A percentile compares a stretch with the other conserved stretches of the same genome.
These are phyloP conservation scores for Aspergillus pseudoviridinutans DNA, from an alignment of 2,329 filamentous ascomycete species.

Conservation along the genomic window DNA sequence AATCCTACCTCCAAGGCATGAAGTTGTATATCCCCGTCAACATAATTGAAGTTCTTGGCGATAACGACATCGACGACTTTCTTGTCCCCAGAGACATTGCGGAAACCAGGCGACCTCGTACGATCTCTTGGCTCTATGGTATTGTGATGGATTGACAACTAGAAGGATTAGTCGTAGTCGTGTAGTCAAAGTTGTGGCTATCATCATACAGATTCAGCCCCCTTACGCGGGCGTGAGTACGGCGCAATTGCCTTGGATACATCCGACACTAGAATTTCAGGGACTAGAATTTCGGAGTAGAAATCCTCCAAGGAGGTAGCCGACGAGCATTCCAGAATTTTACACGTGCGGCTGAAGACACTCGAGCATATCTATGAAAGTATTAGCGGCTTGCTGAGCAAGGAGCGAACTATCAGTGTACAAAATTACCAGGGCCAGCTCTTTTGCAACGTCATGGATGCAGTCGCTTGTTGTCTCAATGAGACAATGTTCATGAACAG, in stretches of 20 bases:
- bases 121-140: slow-evolving; percentile 15
- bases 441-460: slow-evolving; percentile 66
- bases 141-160: slow-evolving; percentile 1
- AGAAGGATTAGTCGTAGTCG: background rate
- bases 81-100: slow-evolving; percentile 44
- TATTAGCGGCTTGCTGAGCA: background rate
- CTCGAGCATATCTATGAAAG: slow-evolving; percentile 56
- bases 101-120: slow-evolving; percentile 18
- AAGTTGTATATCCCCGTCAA: slow-evolving; percentile 73
- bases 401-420: background rate
- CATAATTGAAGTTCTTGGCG: slow-evolving; percentile 71
- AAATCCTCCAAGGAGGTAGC: slow-evolving; percentile 79
- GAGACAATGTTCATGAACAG: slow-evolving; percentile 81
- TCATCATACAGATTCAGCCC: slow-evolving; percentile 18
- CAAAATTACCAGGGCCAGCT: slow-evolving; percentile 62
- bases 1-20: slow-evolving; percentile 60
- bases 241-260: slow-evolving; percentile 13
- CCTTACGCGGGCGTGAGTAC: slow-evolving; percentile 11
- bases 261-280: slow-evolving; percentile 57
- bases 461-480: slow-evolving; percentile 65
- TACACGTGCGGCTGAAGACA: slow-evolving; percentile 68
- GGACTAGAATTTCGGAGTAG: slow-evolving; percentile 61
- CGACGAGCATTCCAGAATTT: slow-evolving; percentile 67
- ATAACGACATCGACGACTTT: slow-evolving; percentile 76
- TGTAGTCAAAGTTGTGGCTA: background rate